Percentiles rank a stretch among this genome's conserved stretches.
These are phyloP conservation scores for Tulasnella sp. DNA, from an alignment of 768 basidiomycete genomes.

Conservation along the genomic window DNA sequence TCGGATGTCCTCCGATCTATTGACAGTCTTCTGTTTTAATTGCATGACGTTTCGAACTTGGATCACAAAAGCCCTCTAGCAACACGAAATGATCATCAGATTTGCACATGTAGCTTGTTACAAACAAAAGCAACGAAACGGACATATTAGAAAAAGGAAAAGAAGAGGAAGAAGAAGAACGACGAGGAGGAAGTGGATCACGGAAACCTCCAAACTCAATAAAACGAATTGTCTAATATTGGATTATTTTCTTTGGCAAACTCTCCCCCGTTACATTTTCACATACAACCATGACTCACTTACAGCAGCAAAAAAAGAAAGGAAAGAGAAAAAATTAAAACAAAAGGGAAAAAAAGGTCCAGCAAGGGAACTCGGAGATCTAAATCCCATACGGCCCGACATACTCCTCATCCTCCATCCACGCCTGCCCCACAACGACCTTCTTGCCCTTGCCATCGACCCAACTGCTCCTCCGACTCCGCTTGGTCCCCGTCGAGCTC, in stretches of 20 bases:
- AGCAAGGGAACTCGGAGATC: neutral
- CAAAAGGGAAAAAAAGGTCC: neutral
- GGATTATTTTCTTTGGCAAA: neutral
- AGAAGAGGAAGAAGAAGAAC: neutral
- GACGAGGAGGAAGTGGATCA: neutral
- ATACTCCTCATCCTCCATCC: slow-evolving; percentile 14
- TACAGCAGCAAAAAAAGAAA: neutral
- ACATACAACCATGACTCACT: no score
- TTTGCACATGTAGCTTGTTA: no score
- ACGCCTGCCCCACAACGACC: neutral
- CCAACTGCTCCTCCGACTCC: slow-evolving; percentile 4
- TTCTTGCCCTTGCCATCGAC: slow-evolving; percentile 9
- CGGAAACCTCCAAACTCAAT: neutral
- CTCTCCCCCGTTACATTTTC: no score
- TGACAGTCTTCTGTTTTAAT: no score
- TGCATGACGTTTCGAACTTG: no score
- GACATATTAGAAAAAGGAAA: neutral
- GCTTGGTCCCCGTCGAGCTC: neutral
- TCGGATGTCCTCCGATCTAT: no score
- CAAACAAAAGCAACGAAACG: no score
- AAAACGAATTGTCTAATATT: neutral
- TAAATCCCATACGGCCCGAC: slow-evolving; percentile 15
- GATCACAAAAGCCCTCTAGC: no score
- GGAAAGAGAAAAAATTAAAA: neutral
- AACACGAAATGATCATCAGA: no score